A percentile compares a stretch with the other conserved stretches of the same genome.
Conservation (phyloP, 768 basidiomycete species). For the Pulveroboletus sp. region DNA sequence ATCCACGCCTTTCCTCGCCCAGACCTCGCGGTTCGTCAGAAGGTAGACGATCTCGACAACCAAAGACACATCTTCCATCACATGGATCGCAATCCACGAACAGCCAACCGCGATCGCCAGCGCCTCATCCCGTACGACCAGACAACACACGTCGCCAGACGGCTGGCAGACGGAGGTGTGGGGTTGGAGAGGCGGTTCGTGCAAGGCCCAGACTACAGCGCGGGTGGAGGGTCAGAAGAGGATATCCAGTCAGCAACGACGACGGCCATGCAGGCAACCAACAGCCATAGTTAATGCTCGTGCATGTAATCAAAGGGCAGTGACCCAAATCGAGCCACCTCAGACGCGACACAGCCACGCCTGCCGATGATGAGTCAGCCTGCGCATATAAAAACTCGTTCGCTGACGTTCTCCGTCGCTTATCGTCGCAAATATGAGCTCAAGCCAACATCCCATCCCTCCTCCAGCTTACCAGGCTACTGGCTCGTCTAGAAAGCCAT, state of each 20-base stretch:
- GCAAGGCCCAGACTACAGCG: slow-evolving; percentile 28
- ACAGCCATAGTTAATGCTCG: slow-evolving; percentile 2
- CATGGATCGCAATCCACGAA: slow-evolving; percentile 28
- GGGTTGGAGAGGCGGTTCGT: slow-evolving; percentile 19
- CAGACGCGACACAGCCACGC: slow-evolving; percentile 19
- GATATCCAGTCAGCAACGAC: slow-evolving; percentile 7
- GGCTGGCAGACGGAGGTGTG: background rate
- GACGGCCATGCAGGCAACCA: slow-evolving; percentile 11
- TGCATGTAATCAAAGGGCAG: background rate
- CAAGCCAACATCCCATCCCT: slow-evolving; percentile 49
- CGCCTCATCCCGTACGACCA: background rate
- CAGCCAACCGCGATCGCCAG: slow-evolving; percentile 15
- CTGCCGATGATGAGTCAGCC: slow-evolving; percentile 22
- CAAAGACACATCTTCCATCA: slow-evolving; percentile 27
- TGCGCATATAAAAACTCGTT: background rate
- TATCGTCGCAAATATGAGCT: slow-evolving; percentile 48
- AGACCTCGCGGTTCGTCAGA: slow-evolving; percentile 18
- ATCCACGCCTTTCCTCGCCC: slow-evolving; percentile 23
- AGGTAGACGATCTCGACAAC: slow-evolving; percentile 16
- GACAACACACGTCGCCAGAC: background rate
- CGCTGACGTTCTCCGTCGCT: slow-evolving; percentile 12
- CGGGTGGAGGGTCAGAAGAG: slow-evolving; percentile 7
- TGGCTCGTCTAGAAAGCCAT: slow-evolving; percentile 36
- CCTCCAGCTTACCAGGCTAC: slow-evolving; percentile 57
- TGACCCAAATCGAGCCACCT: background rate